Evolutionary conservation across 441 rosid species (phyloP), one percentile per base, ranked within the genome.

Genomic region (Dalechampia spathulata): DNA sequence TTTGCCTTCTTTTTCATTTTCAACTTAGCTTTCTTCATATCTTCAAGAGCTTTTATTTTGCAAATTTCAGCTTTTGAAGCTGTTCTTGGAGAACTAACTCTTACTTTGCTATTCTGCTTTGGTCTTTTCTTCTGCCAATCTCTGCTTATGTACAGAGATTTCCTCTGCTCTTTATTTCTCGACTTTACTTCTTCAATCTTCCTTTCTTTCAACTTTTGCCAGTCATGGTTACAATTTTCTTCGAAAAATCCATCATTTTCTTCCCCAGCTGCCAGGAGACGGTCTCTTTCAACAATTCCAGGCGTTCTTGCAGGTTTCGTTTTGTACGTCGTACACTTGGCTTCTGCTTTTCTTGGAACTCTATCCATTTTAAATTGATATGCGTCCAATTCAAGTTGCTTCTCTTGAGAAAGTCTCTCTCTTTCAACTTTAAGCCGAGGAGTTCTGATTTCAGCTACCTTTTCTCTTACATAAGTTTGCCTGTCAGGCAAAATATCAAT

Each of bases 11-110:
- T 72, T 62, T 60, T 74, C 58, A 58, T 46, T 75, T 72, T 87
- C 60, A 65, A 19, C 68, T 68, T 83, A 28, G 83, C 76, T 51
- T 66, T 81, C 72, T 83, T 90, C 76, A 72, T 72, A 57, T 83
- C 89, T 64, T 88, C 84, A 0, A 78, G 64, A 8, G 91, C 84
- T 73, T 63, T 79, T 39, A 81, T 71, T 66, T 69, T 74, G 85
- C 86, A 73, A 67, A 55, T 69, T 69, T 82, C 96, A 9, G 63
- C n/a, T n/a, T n/a, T n/a, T n/a, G n/a, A n/a, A n/a, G n/a, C 66
- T 46, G 78, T 52, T 74, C 89, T 72, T 19, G 90, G 93, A 30
- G 96, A 88, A 47, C 65, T 65, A 28, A 62, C 74, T 67, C 71
- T 74, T 38, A 78, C 78, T 66, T 76, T 81, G 75, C 57, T 71